Percentiles rank a stretch among this genome's conserved stretches.
Evolutionary conservation across 371 early-diverging fungal species (phyloP).

Genomic region (Mucor saturninus): DNA sequence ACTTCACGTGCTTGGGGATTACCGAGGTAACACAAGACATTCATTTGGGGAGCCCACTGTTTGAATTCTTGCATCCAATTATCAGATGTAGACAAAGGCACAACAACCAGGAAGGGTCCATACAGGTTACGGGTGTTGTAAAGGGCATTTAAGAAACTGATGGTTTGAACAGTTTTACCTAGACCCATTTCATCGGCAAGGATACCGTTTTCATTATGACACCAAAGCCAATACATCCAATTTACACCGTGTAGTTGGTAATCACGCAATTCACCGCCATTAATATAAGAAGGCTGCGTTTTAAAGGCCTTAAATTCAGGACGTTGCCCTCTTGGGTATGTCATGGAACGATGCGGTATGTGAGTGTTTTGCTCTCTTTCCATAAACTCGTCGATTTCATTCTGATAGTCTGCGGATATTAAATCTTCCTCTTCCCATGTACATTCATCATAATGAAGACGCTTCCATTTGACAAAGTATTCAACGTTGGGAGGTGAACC

Average conservation of each 20-base stretch:
- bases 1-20: conserved; percentile 79
- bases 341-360: conserved; percentile 74
- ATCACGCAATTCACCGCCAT: conserved; percentile 92
- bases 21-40: conserved; percentile 90
- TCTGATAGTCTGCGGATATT: conserved; percentile 67
- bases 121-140: conserved; percentile 83
- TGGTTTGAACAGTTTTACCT: conserved; percentile 99
- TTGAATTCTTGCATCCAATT: conserved; percentile 95
- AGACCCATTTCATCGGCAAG: conserved; percentile 95
- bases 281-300: conserved; percentile 83
- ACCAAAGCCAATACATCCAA: conserved; percentile 99
- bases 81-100: conserved; percentile 93
- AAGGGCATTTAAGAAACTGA: conserved; percentile 94
- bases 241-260: conserved; percentile 98
- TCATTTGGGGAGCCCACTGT: conserved; percentile 95
- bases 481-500: conserved; percentile 59
- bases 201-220: conserved; percentile 93
- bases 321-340: conserved; percentile 59
- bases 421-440: conserved; percentile 88
- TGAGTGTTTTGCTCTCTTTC: conserved; percentile 74
- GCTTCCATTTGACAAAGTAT: conserved; percentile 93
- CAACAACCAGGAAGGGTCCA: conserved; percentile 96
- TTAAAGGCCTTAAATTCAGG: conserved; percentile 78
- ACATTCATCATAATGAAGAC: conserved; percentile 84
- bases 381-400: conserved; percentile 84